A percentile compares a stretch with the other conserved stretches of the same genome.
Evolutionary conservation across 805 yeast genomes (phyloP).

Genomic region (Starmerella davenportii): DNA sequence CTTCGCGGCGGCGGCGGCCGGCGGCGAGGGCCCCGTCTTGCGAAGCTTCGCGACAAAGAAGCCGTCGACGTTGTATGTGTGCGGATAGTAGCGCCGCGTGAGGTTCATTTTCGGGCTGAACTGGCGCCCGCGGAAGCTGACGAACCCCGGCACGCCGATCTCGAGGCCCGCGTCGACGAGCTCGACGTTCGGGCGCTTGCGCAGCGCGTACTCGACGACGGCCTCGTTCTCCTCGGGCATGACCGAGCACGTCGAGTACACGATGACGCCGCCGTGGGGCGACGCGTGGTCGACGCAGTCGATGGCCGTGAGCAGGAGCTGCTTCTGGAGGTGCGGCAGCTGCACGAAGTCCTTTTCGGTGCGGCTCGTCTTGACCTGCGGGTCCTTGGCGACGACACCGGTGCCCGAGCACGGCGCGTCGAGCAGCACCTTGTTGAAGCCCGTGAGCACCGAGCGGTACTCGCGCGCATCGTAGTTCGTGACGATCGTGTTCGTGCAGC

Average conservation of each 20-base stretch:
- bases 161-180: conserved; percentile 81
- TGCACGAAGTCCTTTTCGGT: conserved; percentile 93
- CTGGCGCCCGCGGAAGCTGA: conserved; percentile 80
- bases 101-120: conserved; percentile 59
- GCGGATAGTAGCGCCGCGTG: conserved; percentile 94
- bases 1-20: conserved; percentile 64
- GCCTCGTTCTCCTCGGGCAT: conserved; percentile 98
- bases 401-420: conserved; percentile 99
- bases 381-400: conserved; percentile 96
- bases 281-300: conserved; percentile 89
- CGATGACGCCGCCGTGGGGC: conserved; percentile 74
- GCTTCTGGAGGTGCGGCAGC: conserved; percentile 92
- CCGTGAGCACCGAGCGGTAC: conserved; percentile 95
- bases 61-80: conserved; percentile 96
- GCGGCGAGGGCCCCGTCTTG: conserved; percentile 71
- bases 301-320: conserved; percentile 79
- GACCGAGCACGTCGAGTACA: conserved; percentile 94
- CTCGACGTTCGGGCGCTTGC: conserved; percentile 90
- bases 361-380: conserved; percentile 78
- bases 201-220: conserved; percentile 91
- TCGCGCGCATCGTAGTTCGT: conserved; percentile 97
- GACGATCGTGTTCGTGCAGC: conserved; percentile 90
- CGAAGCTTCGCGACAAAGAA: conserved; percentile 93
- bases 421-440: conserved; percentile 80
- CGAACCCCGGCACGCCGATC: conserved; percentile 92